Evolutionary conservation across 2,329 filamentous ascomycete genomes (phyloP), one percentile per base, ranked within the genome.

Genomic region (Lachnellula hyalina): DNA sequence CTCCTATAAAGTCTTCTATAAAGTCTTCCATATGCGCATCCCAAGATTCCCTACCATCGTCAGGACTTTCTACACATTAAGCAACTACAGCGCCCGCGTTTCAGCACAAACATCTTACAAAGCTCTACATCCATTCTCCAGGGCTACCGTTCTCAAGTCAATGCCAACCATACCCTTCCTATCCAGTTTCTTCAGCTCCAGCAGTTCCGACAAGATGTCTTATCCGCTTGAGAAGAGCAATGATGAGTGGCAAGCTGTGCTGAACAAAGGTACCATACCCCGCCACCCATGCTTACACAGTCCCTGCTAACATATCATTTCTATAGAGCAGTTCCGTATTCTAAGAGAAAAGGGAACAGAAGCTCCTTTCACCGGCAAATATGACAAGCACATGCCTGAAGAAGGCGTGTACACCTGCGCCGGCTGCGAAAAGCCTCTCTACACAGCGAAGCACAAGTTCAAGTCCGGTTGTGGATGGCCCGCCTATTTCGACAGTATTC

Each of bases 391-490:
- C 77, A 81, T 85, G 69, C 85, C 91, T 1, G 73, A 79, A 0
- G 69, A 80, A 5, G 95, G 94, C 54, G 82, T 90, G 52, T 99
- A 97, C 76, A 85, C 80, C 46, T 99, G 94, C 73, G 89, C 89
- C 17, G 94, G 83, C 51, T 99, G 94, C 78, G 73, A 85, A 28
- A 82, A 91, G 7, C 92, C 94, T 5, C 83, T 99, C 17, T 99
- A 99, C 82, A 93, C 86, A 72, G 92, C 94, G 28, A 81, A 81
- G 60, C 92, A 96, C 74, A 99, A 99, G 73, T 99, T 99, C 81
- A 89, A 89, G 72, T 95, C 89, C 17, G 90, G 91, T 42, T 99
- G 94, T 73, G 94, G 94, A 58, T 99, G 94, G 94, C 94, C 94
- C 0, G 94, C 94, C 12, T 99, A 97, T 74, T 99, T 93, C 70